Percentiles rank a stretch among this genome's conserved stretches.
These are phyloP conservation scores for Aciculoconidium aculeatum DNA, from an alignment of 805 yeast species.

Conservation along the genomic window DNA sequence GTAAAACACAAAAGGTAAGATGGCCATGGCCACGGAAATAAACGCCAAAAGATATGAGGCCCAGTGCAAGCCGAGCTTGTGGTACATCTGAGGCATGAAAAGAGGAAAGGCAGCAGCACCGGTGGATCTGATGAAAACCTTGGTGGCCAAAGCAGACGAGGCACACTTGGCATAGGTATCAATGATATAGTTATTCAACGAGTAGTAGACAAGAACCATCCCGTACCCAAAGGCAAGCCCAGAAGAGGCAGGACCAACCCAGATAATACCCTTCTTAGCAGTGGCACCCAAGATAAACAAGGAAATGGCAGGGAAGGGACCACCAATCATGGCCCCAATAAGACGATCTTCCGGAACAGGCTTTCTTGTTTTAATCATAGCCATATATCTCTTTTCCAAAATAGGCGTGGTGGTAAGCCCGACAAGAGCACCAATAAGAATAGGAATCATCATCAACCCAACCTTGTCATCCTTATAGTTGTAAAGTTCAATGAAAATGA, in stretches of 20 bases:
- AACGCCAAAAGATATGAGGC: conserved; percentile 76
- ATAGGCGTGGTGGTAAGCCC: conserved; percentile 73
- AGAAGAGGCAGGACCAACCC: conserved; percentile 60
- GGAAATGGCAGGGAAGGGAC: conserved; percentile 78
- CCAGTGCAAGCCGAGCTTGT: conserved; percentile 70
- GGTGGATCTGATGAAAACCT: conserved; percentile 72
- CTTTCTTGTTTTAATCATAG: conserved; percentile 44
- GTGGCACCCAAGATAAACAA: conserved; percentile 80
- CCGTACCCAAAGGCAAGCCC: conserved; percentile 59
- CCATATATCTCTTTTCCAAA: conserved; percentile 57
- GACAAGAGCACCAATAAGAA: conserved; percentile 74
- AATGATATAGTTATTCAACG: conserved; percentile 74
- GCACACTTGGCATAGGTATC: conserved; percentile 83
- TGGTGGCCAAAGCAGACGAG: conserved; percentile 76
- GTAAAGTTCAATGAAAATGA: conserved; percentile 71
- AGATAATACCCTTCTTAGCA: conserved; percentile 57
- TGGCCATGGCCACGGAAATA: conserved; percentile 69
- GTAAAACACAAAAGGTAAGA: conserved; percentile 67
- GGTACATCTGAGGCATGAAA: conserved; percentile 77
- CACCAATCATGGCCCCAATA: conserved; percentile 75
- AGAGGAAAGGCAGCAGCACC: conserved; percentile 87
- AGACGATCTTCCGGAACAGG: conserved; percentile 79
- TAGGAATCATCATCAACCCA: conserved; percentile 88
- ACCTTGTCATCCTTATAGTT: conserved; percentile 71
- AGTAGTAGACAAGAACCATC: conserved; percentile 54